phyloP scores from a whole-genome alignment of 2,329 filamentous ascomycete species.

The Colletotrichum sp. region DNA sequence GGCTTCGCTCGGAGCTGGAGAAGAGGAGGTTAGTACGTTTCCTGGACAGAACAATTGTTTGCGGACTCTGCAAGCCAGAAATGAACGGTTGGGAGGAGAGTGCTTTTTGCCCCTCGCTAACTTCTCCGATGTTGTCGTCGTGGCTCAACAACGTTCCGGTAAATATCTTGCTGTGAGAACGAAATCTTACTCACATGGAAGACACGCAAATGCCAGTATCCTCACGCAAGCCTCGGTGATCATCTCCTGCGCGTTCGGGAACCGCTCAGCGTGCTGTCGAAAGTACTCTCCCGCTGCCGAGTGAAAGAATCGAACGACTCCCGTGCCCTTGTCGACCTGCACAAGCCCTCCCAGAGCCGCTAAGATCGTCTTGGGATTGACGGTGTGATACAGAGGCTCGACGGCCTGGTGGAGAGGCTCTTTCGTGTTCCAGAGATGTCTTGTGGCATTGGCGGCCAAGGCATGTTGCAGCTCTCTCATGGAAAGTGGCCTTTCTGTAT shows the following conservation, averaged over 20 bases:
- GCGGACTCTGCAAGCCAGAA: background rate
- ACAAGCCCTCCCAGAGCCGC: background rate
- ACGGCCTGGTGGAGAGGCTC: background rate
- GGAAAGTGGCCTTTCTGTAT: background rate
- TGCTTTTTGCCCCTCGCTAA: no score
- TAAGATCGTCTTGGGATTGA: background rate
- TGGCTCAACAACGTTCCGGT: no score
- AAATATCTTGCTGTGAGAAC: accelerated
- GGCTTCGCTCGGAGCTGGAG: background rate
- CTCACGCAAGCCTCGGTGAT: background rate
- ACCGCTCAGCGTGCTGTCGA: background rate
- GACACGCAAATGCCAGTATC: background rate
- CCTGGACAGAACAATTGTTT: background rate
- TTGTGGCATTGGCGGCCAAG: background rate
- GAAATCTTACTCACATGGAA: background rate
- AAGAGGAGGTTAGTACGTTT: background rate
- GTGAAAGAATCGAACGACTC: background rate
- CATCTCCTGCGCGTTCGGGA: background rate
- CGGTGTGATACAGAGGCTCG: background rate
- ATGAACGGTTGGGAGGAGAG: background rate
- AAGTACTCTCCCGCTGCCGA: background rate
- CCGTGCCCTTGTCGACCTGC: background rate
- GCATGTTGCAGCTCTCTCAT: background rate
- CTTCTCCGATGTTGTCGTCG: no score
- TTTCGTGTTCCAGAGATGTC: background rate